Evolutionary conservation across 1,284 basidiomycete genomes (phyloP).

Genomic region (Ceratobasidium sp.): DNA sequence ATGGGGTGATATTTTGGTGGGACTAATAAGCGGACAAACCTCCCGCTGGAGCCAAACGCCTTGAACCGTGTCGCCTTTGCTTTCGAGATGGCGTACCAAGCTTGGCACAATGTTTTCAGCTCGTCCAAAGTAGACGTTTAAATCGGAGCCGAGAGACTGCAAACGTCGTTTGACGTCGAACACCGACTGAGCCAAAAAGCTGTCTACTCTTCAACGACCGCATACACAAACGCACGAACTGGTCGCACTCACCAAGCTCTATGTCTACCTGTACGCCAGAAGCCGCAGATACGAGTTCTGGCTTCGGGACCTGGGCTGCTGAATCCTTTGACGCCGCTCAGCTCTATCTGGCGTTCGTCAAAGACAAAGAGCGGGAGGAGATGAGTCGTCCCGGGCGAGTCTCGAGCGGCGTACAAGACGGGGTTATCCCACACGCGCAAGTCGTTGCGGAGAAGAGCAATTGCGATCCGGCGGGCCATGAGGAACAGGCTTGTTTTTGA

Average conservation of each 20-base stretch:
- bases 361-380: conserved; percentile 62
- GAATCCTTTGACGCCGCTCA: conserved; percentile 55
- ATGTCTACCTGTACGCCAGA: conserved; percentile 57
- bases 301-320: conserved; percentile 48
- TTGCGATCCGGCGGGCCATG: conserved; percentile 42
- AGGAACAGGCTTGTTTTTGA: not conserved
- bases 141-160: conserved; percentile 53
- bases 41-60: conserved; percentile 52
- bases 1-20: not conserved
- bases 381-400: conserved; percentile 50
- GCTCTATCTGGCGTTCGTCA: conserved; percentile 58
- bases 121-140: conserved; percentile 58
- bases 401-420: conserved; percentile 53
- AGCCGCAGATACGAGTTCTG: conserved; percentile 52
- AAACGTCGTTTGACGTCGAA: conserved; percentile 56
- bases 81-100: conserved; percentile 51
- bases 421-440: conserved; percentile 58
- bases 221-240: conserved; percentile 22
- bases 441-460: conserved; percentile 51
- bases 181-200: conserved; percentile 44
- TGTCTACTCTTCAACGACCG: not conserved
- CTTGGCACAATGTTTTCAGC: conserved; percentile 53
- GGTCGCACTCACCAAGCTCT: conserved; percentile 53
- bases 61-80: conserved; percentile 51
- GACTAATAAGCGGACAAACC: not conserved